These are phyloP conservation scores for Aspergillus sclerotialis DNA, from an alignment of 2,329 filamentous ascomycete genomes.

Conservation along the genomic window DNA sequence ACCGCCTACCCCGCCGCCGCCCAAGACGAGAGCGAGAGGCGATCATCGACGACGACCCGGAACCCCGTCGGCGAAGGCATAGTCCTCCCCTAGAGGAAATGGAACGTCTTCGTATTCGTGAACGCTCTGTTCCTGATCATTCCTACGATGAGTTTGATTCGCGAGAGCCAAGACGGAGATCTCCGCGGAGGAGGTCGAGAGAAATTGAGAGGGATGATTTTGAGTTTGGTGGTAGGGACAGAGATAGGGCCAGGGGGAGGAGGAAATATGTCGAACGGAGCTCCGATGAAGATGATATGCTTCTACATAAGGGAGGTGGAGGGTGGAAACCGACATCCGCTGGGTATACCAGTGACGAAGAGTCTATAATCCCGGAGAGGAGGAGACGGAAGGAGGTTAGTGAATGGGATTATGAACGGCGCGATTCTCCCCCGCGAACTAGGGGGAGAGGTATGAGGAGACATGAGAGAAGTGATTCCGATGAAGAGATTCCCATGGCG, in stretches of 20 bases:
- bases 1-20: slow-evolving; percentile 14
- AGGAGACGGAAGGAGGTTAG: no score
- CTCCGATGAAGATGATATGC: slow-evolving; percentile 1
- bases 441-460: not conserved
- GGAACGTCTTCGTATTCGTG: slow-evolving; percentile 35
- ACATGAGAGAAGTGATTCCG: not conserved
- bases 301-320: slow-evolving; percentile 6
- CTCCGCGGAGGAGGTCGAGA: slow-evolving; percentile 13
- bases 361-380: not conserved
- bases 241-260: slow-evolving; percentile 4
- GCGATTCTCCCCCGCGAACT: no score
- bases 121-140: slow-evolving; percentile 27
- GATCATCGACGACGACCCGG: slow-evolving; percentile 20
- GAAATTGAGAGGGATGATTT: slow-evolving; percentile 24
- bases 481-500: no score
- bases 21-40: slow-evolving; percentile 14
- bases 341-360: slow-evolving; percentile 1
- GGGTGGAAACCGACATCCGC: slow-evolving; percentile 4
- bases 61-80: slow-evolving; percentile 20
- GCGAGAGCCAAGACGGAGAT: slow-evolving; percentile 9
- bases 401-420: no score
- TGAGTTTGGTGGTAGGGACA: slow-evolving; percentile 6
- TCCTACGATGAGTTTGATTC: slow-evolving; percentile 16
- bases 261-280: not conserved
- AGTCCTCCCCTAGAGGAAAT: slow-evolving; percentile 39